Evolutionary conservation across 805 yeast genomes (phyloP).

Genomic region (Metschnikowia santaceciliae): DNA sequence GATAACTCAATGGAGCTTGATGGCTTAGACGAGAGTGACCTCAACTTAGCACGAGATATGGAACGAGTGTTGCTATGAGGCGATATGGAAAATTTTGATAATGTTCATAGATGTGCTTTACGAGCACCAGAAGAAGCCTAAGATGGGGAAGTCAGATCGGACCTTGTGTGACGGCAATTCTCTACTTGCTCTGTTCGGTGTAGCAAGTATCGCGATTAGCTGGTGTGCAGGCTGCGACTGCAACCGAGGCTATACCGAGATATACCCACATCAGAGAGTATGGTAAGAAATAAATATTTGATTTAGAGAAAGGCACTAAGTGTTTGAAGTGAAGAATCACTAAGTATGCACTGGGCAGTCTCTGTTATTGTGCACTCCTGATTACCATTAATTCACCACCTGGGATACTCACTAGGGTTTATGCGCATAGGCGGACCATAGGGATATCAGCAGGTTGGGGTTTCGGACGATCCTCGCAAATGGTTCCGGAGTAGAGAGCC

Average conservation of each 20-base stretch:
- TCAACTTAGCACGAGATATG: too few species aligned
- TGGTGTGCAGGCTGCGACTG: not conserved
- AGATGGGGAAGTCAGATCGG: not conserved
- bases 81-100: not conserved
- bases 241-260: not conserved
- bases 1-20: not conserved
- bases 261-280: not conserved
- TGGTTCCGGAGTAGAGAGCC: conserved; percentile 35
- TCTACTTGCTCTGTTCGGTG: not conserved
- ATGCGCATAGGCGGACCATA: too few species aligned
- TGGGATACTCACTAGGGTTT: too few species aligned
- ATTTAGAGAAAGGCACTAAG: too few species aligned
- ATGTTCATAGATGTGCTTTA: not conserved
- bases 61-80: not conserved
- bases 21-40: not conserved
- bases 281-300: not conserved
- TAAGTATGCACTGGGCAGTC: not conserved
- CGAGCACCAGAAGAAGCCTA: not conserved
- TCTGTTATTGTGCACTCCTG: not conserved
- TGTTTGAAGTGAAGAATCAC: not conserved
- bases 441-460: not conserved
- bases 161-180: not conserved
- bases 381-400: too few species aligned
- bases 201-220: conserved; percentile 2
- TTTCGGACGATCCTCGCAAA: conserved; percentile 9